Conservation (phyloP, 768 basidiomycete genomes). For the Trametes gibbosa region DNA sequence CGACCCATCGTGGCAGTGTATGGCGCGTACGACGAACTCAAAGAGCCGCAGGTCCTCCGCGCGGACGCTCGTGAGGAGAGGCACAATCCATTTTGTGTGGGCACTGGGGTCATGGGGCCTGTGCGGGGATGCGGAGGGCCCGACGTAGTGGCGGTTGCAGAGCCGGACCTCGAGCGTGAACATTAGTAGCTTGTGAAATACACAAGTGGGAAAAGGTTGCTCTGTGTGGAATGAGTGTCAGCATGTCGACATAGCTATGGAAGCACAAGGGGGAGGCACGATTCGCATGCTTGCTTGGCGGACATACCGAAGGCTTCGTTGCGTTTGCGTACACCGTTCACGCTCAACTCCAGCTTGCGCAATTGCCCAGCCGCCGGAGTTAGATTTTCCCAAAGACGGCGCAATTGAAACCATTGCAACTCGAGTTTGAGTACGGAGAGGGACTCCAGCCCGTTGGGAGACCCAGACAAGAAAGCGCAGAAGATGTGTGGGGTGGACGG, state of each 20-base stretch:
- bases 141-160: no score
- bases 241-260: no score
- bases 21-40: background rate
- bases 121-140: no score
- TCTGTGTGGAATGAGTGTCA: no score
- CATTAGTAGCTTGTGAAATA: no score
- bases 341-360: background rate
- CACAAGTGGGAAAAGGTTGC: no score
- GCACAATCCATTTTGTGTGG: background rate
- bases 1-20: no score
- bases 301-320: background rate
- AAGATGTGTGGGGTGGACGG: background rate
- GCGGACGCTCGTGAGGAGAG: background rate
- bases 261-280: no score
- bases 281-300: no score
- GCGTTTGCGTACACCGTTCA: background rate
- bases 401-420: background rate
- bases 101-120: no score
- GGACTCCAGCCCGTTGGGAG: background rate
- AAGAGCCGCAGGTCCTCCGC: background rate
- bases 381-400: background rate
- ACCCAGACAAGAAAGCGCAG: background rate
- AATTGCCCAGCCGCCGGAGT: background rate
- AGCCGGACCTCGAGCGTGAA: background rate
- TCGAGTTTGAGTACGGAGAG: background rate